Evolutionary conservation across 176 grass and related monocot species (phyloP), one percentile per base, ranked within the genome.

Genomic region (Eragrostis curvula): DNA sequence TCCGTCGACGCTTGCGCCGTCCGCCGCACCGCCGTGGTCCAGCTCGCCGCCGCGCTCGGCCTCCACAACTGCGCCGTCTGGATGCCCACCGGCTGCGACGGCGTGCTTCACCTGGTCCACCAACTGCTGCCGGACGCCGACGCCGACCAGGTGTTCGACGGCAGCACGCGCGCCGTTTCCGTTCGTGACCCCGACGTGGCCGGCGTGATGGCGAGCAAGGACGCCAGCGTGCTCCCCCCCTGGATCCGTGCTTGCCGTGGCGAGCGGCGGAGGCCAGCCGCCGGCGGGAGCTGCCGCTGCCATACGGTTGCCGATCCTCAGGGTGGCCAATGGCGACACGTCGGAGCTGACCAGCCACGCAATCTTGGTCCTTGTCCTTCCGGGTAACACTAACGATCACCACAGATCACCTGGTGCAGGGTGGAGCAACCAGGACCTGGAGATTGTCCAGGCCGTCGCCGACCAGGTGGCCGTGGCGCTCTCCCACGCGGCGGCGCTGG

Each of bases 281-380:
- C 18, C 6, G 7, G 28, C 62, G 5, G 83, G 86, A n/a, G 29
- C 88, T 0, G 86, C 84, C 43, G 94, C 88, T 1, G 88, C 90
- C 48, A 93, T 93, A 66, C 74, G 90, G 71, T 82, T 93, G 43
- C 90, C 83, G 74, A 82, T 93, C 57, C 68, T 97, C 5, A 83
- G 44, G 71, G 84, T 52, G 12, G 85, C 88, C 21, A 73, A 83
- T 28, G 2, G 14, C 20, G 27, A 6, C 43, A 15, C 29, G 15
- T 18, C 77, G 7, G 48, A 27, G 29, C 3, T 10, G 69, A 47
- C 55, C 12, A 83, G 85, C 73, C 84, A 83, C 21, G 88, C 85
- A 15, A 77, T 91, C 39, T 18, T 94, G 42, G 86, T 91, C 78
- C 13, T 94, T 13, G 74, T 91, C 12, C 83, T 86, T 32, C 88